phyloP scores from a whole-genome alignment of 352 stramenopile genomes.

The Globisporangium uncinulatum region DNA sequence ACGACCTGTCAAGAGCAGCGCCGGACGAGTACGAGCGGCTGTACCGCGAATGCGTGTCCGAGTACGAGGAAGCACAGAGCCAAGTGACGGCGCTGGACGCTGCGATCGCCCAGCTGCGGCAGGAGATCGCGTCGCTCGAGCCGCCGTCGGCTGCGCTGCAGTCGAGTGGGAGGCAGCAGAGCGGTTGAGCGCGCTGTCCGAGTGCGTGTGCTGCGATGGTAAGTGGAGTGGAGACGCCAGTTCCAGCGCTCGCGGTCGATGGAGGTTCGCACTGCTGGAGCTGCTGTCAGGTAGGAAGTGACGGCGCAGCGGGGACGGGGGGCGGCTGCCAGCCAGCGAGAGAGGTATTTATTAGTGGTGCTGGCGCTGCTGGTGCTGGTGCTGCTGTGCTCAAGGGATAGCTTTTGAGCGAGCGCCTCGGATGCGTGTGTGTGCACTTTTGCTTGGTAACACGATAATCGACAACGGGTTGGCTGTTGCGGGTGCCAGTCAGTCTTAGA shows the following conservation, averaged over 20 bases:
- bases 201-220: background rate
- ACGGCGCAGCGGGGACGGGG: background rate
- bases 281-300: background rate
- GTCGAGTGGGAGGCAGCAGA: background rate
- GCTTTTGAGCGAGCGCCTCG: background rate
- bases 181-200: background rate
- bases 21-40: slow-evolving; percentile 6
- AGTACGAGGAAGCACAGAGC: slow-evolving; percentile 7
- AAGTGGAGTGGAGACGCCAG: background rate
- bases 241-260: no score
- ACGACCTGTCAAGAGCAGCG: background rate
- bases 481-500: slow-evolving; percentile 16
- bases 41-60: slow-evolving; percentile 4
- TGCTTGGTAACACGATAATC: slow-evolving; percentile 2
- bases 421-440: background rate
- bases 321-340: background rate
- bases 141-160: background rate
- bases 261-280: background rate
- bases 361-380: background rate
- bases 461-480: background rate
- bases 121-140: slow-evolving; percentile 12
- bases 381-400: background rate
- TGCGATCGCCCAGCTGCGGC: slow-evolving; percentile 4
- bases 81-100: slow-evolving; percentile 8
- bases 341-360: background rate